Percentiles rank a stretch among this genome's conserved stretches.
These are phyloP conservation scores for Vigna angularis DNA, from an alignment of 306 rosid species.

Conservation along the genomic window DNA sequence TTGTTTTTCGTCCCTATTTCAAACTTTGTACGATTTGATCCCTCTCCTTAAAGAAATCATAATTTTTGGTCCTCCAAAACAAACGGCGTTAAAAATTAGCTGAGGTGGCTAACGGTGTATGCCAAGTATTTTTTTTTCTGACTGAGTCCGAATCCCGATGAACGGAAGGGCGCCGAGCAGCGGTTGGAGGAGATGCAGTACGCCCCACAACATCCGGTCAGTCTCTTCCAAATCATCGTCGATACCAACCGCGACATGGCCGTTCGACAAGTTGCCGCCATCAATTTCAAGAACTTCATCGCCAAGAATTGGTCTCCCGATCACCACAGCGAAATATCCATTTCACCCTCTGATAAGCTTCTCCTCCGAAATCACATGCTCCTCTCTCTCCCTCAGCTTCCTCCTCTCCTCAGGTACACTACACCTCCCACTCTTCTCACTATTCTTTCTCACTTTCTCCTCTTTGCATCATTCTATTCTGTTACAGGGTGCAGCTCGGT, in stretches of 20 bases:
- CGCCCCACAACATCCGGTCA: conserved; percentile 84
- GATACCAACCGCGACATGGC: conserved; percentile 65
- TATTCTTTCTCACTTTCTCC: background rate
- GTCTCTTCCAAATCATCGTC: conserved; percentile 78
- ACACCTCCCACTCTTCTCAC: background rate
- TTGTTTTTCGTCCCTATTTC: too few relatives aligned
- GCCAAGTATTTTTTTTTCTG: too few relatives aligned
- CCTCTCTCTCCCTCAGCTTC: conserved; percentile 73
- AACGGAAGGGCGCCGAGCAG: conserved; percentile 83
- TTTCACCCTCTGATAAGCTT: conserved; percentile 61
- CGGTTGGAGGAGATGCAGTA: conserved; percentile 73
- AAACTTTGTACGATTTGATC: too few relatives aligned
- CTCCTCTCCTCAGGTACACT: conserved; percentile 74
- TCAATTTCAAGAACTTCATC: conserved; percentile 88
- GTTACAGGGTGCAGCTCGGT: conserved; percentile 80
- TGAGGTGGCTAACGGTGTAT: too few relatives aligned
- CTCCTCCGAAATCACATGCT: conserved; percentile 76
- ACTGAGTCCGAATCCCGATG: conserved; percentile 77
- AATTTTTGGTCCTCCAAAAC: too few relatives aligned
- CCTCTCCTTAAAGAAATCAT: too few relatives aligned
- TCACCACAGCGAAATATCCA: background rate
- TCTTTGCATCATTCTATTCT: background rate
- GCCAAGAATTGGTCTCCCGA: conserved; percentile 87
- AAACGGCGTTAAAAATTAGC: too few relatives aligned
- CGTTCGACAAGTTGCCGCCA: conserved; percentile 88